Percentiles rank a stretch among this genome's conserved stretches.
Evolutionary conservation across 495 filamentous ascomycete species (phyloP).

Genomic region (Saxophila tyrrhenica): DNA sequence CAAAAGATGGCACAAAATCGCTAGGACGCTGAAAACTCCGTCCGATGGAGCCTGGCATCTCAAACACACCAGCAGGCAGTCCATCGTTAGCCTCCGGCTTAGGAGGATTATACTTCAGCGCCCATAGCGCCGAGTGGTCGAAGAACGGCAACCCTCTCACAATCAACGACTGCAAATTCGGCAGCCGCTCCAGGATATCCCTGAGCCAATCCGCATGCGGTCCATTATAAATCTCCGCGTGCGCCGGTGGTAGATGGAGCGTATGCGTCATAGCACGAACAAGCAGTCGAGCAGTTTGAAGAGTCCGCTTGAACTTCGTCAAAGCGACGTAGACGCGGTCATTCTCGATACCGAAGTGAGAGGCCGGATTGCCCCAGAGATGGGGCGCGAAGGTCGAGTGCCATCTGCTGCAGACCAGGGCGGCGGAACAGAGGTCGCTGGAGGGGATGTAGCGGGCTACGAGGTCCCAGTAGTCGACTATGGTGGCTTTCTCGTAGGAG

Average conservation of each 20-base stretch:
- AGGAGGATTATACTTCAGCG: slow-evolving; percentile 28
- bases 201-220: slow-evolving; percentile 50
- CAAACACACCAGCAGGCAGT: slow-evolving; percentile 1
- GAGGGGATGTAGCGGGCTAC: slow-evolving; percentile 51
- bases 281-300: slow-evolving; percentile 42
- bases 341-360: slow-evolving; percentile 51
- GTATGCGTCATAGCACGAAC: slow-evolving; percentile 51
- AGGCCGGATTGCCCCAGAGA: slow-evolving; percentile 56
- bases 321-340: slow-evolving; percentile 58
- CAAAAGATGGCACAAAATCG: slow-evolving; percentile 19
- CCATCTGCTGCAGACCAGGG: slow-evolving; percentile 48
- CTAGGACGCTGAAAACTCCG: not conserved
- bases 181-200: slow-evolving; percentile 49
- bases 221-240: slow-evolving; percentile 54
- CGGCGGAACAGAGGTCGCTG: slow-evolving; percentile 46
- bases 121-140: slow-evolving; percentile 49
- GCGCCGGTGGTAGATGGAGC: slow-evolving; percentile 53
- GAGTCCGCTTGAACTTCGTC: slow-evolving; percentile 49
- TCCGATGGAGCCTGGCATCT: slow-evolving; percentile 7
- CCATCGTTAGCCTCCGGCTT: not conserved
- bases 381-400: slow-evolving; percentile 49
- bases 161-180: slow-evolving; percentile 49
- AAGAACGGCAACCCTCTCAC: slow-evolving; percentile 53
- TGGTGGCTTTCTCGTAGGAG: slow-evolving; percentile 47
- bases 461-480: slow-evolving; percentile 49